Evolutionary conservation across 2,329 filamentous ascomycete species (phyloP).

Genomic region (Byssochlamys sp.): DNA sequence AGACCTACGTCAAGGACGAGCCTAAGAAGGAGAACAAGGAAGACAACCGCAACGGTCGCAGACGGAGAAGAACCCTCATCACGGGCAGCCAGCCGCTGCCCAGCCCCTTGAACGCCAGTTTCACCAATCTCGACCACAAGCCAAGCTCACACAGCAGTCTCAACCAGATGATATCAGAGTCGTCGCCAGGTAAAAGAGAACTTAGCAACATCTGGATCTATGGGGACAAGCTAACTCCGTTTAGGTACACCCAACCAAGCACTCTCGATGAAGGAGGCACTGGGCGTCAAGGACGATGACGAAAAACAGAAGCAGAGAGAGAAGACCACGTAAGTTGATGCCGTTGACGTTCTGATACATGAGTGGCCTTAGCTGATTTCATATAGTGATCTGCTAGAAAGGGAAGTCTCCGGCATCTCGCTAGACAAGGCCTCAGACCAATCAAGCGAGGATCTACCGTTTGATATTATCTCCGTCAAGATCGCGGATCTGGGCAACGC

Average conservation of each 20-base stretch:
- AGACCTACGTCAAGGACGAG: constrained; percentile 77
- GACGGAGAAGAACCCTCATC: constrained; percentile 83
- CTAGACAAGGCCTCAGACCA: constrained; percentile 58
- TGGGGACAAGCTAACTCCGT: constrained; percentile 29
- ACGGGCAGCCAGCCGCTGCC: constrained; percentile 93
- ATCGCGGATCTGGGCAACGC: constrained; percentile 97
- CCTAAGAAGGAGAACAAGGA: constrained; percentile 63
- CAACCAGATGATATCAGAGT: constrained; percentile 71
- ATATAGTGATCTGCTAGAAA: constrained; percentile 72
- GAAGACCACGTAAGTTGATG: constrained; percentile 72
- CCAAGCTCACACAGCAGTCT: constrained; percentile 62
- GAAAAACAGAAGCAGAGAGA: constrained; percentile 70
- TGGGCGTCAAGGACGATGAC: constrained; percentile 50
- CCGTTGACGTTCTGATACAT: constrained; percentile 1
- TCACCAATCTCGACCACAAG: constrained; percentile 63
- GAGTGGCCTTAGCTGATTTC: neutral
- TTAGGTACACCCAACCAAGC: constrained; percentile 38
- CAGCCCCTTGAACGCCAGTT: constrained; percentile 84
- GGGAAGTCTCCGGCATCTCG: constrained; percentile 89
- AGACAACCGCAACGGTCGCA: constrained; percentile 80
- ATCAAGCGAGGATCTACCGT: constrained; percentile 24
- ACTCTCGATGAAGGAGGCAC: constrained; percentile 48
- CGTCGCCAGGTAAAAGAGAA: constrained; percentile 47
- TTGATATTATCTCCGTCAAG: constrained; percentile 90
- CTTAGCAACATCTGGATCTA: constrained; percentile 26